Percentiles rank a stretch among this genome's conserved stretches.
phyloP scores from a whole-genome alignment of 1,284 basidiomycete genomes.

The Phellopilus nigrolimitatus region DNA sequence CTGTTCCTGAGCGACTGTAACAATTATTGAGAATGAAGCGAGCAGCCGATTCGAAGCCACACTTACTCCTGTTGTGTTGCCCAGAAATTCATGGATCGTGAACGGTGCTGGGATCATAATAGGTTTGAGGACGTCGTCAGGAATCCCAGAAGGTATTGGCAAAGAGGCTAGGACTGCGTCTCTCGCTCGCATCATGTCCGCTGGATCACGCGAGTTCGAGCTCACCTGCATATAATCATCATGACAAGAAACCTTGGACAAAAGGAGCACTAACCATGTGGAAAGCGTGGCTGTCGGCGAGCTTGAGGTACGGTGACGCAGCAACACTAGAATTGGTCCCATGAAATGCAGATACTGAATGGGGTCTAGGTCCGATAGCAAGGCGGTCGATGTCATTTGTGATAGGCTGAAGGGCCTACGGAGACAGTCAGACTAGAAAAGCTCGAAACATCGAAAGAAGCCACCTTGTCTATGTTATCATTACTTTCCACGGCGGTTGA shows the following conservation, averaged over 20 bases:
- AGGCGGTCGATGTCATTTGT: conserved; percentile 17
- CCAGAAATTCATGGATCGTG: conserved; percentile 65
- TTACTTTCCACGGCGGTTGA: conserved; percentile 3
- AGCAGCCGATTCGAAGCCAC: neutral
- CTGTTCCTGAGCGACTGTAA: conserved; percentile 43
- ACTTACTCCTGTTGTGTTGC: conserved; percentile 54
- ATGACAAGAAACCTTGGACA: neutral
- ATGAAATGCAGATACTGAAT: conserved; percentile 7
- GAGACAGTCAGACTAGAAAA: neutral
- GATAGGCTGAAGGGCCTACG: conserved; percentile 6
- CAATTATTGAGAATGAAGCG: conserved; percentile 6
- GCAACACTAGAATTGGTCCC: neutral
- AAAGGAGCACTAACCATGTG: neutral
- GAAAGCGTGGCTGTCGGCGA: neutral
- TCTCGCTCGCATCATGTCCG: conserved; percentile 47
- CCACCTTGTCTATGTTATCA: conserved; percentile 1
- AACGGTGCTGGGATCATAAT: conserved; percentile 58
- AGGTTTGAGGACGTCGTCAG: conserved; percentile 59
- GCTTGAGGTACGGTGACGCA: conserved; percentile 1
- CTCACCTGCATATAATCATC: neutral
- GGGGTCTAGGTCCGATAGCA: conserved; percentile 6
- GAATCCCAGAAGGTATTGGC: conserved; percentile 56
- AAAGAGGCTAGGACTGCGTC: conserved; percentile 51
- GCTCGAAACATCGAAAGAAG: neutral
- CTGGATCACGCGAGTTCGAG: conserved; percentile 32